Percentiles rank a stretch among this genome's conserved stretches.
Conservation (phyloP, 1,284 basidiomycete genomes). For the Cryptococcus hybrid region DNA sequence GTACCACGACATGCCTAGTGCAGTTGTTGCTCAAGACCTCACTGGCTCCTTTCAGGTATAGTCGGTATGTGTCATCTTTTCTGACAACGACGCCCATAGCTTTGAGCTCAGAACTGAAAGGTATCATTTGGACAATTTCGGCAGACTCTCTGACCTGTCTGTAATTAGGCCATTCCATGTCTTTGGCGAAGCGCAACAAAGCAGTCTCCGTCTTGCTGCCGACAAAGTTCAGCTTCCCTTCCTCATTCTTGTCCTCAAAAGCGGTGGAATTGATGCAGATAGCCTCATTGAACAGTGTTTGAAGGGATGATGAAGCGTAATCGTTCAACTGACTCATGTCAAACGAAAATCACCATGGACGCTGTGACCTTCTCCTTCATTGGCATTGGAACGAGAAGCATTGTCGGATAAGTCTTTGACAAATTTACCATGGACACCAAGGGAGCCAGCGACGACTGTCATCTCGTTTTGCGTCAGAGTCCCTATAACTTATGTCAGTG, state of each 20-base stretch:
- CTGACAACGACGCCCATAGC: conserved; percentile 91
- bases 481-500: conserved; percentile 31
- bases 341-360: conserved; percentile 67
- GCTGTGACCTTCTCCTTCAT: conserved; percentile 53
- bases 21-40: conserved; percentile 85
- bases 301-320: conserved; percentile 63
- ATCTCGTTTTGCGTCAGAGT: conserved; percentile 91
- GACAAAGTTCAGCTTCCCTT: conserved; percentile 69
- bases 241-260: conserved; percentile 77
- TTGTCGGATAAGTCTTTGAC: conserved; percentile 77
- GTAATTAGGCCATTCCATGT: conserved; percentile 79
- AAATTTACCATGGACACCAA: conserved; percentile 93
- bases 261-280: conserved; percentile 95
- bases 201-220: conserved; percentile 98
- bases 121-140: conserved; percentile 78
- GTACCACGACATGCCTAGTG: conserved; percentile 65
- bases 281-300: conserved; percentile 73
- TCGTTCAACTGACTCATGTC: conserved; percentile 70
- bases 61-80: conserved; percentile 60
- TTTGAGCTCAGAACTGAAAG: conserved; percentile 93
- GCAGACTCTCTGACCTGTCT: conserved; percentile 65
- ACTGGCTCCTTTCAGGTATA: conserved; percentile 90
- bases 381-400: conserved; percentile 68
- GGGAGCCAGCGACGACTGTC: conserved; percentile 92
- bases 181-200: conserved; percentile 83